These are phyloP conservation scores for Cucumis melo DNA, from an alignment of 306 rosid species.

Conservation along the genomic window DNA sequence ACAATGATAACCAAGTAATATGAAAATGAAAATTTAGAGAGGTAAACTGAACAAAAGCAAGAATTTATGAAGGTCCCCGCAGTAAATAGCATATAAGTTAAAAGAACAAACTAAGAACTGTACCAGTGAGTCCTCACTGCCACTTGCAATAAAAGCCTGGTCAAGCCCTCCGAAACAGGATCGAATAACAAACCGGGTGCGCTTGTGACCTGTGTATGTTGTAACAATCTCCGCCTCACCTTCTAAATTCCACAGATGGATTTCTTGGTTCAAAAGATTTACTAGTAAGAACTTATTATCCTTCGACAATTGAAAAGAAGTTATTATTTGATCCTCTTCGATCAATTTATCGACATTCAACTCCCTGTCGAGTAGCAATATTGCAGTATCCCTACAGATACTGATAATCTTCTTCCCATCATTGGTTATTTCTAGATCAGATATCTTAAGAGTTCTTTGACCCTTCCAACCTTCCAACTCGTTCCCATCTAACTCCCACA, in stretches of 20 bases:
- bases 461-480: conserved; percentile 96
- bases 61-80: neutral
- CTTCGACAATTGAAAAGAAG: conserved; percentile 74
- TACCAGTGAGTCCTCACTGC: conserved; percentile 99
- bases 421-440: conserved; percentile 71
- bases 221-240: conserved; percentile 45
- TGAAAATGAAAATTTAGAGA: neutral
- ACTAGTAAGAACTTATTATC: conserved; percentile 68
- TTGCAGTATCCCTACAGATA: conserved; percentile 44
- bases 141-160: conserved; percentile 88
- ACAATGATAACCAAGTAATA: neutral
- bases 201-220: conserved; percentile 76
- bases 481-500: conserved; percentile 88
- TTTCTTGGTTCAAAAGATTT: conserved; percentile 84
- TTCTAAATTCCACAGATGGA: conserved; percentile 87
- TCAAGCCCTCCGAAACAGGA: conserved; percentile 94
- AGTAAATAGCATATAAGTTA: neutral
- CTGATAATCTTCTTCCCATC: conserved; percentile 75
- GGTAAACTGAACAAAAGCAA: neutral
- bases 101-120: conserved; percentile 10
- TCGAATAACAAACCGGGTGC: conserved; percentile 65
- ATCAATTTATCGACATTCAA: conserved; percentile 55
- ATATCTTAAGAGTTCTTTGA: conserved; percentile 62
- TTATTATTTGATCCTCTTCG: conserved; percentile 68
- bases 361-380: conserved; percentile 68